Base-by-base conservation (phyloP, 225 moss, liverwort and hornwort genomes). In the Pseudoscleropodium purum region DNA sequence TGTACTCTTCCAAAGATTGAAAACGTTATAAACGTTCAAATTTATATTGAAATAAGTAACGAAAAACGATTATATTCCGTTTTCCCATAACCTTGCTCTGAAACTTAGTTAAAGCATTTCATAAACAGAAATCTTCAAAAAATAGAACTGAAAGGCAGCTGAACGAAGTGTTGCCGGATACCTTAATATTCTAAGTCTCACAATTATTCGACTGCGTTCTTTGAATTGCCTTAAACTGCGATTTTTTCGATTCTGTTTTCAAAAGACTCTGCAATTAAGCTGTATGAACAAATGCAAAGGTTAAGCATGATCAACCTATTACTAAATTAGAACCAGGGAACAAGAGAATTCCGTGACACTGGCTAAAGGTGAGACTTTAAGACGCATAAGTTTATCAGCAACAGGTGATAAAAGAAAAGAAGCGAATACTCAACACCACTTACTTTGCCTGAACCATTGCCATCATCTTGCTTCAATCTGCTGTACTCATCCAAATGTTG, bases 401-500 rank as follows among this genome's bases (percentile, higher is more conserved):
- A 81, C 56, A 86, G 49, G 7, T 84, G 41, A 61, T 60, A 6
- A 36, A 63, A 60, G 73, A 67, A n/a, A 15, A 54, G 6, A 37
- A 78, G 74, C 11, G 23, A 70, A 54, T 37, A 72, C 83, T 84
- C 36, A 84, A 87, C 54, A 49, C 57, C 75, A 80, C 96, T 89
- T 93, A 93, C 98, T 96, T 96, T 96, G 70, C 90, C 82, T 89
- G 86, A 75, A 82, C 84, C 92, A 64, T 85, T 84, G 39, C 85
- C 90, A 92, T 85, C 94, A 60, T 91, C 92, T 85, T 87, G 82
- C 89, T 95, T 97, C 78, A 97, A 92, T 68, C 86, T 91, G 59
- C 90, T 94, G 84, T 95, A 99, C 59, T 95, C 96, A 85, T 97
- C 97, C 88, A 97, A 96, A 52, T 91, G 94, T 90, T 91, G 92